A percentile compares a stretch with the other conserved stretches of the same genome.
Evolutionary conservation across 352 stramenopile genomes (phyloP).

Genomic region (Thalassiosira ordinaria): DNA sequence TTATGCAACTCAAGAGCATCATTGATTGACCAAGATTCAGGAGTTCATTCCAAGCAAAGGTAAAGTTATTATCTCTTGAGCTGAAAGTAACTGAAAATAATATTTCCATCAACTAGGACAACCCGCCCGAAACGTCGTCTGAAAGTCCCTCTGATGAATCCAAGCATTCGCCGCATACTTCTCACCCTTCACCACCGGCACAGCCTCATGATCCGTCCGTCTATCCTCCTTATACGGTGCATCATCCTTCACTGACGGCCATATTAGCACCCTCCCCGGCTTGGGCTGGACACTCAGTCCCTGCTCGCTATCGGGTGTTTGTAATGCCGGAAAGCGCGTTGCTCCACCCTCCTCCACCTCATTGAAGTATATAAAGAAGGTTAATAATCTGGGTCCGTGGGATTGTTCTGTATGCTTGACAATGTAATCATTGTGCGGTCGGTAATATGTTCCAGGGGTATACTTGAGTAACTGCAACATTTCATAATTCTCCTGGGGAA

Average conservation of each 20-base stretch:
- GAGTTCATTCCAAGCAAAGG: no score
- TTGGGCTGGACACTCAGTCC: conserved; percentile 42
- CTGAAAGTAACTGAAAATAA: no score
- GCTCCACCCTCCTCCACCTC: conserved; percentile 77
- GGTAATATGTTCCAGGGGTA: conserved; percentile 76
- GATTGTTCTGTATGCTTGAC: neutral
- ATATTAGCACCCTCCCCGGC: conserved; percentile 71
- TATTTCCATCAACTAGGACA: conserved; percentile 3
- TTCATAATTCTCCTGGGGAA: conserved; percentile 82
- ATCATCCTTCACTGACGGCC: conserved; percentile 70
- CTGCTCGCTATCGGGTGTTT: no score
- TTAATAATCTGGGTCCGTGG: conserved; percentile 69
- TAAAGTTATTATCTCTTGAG: no score
- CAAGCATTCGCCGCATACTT: conserved; percentile 87
- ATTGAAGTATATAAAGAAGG: conserved; percentile 82
- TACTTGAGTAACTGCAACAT: conserved; percentile 86
- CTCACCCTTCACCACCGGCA: conserved; percentile 61
- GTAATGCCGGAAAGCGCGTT: conserved; percentile 62
- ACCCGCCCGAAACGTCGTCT: neutral
- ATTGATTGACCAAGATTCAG: no score
- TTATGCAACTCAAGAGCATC: no score
- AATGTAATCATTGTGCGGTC: conserved; percentile 60
- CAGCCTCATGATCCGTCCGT: conserved; percentile 69
- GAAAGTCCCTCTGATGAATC: conserved; percentile 82
- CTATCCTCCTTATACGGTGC: conserved; percentile 50